Evolutionary conservation across 179 eudicot species (phyloP), one percentile per base, ranked within the genome.

Genomic region (Spinacia oleracea): DNA sequence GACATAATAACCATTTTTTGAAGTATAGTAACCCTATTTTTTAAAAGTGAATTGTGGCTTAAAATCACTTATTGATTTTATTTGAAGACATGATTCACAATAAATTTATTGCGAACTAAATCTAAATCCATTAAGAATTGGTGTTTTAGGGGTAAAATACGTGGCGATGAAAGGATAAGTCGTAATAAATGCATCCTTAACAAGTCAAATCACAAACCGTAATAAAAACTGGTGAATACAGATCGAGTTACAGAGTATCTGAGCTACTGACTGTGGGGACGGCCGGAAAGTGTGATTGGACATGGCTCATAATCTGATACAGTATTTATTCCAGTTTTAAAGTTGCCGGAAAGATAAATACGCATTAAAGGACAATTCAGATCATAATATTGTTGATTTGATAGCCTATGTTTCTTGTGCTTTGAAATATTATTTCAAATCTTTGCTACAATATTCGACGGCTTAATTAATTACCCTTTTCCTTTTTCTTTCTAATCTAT

Each of bases 221-320:
- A n/a, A n/a, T n/a, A n/a, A n/a, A 27, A 27, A 11, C 66, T 60
- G 66, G 20, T 60, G n/a, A n/a, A 10, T 10, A 27, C n/a, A n/a
- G n/a, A n/a, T n/a, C n/a, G n/a, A n/a, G n/a, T n/a, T 27, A 27
- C 32, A 60, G 35, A 25, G 66, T 9, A 60, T 20, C 18, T 60
- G 34, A 12, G 1, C 32, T 25, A 23, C 6, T 58, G 31, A 58
- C 63, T n/a, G 16, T 40, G 32, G 73, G 32, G 8, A 31, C 53
- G 73, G 4, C 53, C 73, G 73, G 73, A 46, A 70, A 45, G 32
- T 23, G 14, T 46, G 73, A 70, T 70, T 70, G 55, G 73, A 70
- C 35, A 27, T 10, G 67, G 40, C 8, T n/a, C n/a, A n/a, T n/a
- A n/a, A n/a, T n/a, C n/a, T 11, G 35, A 66, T 23, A 59, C 64